Evolutionary conservation across 495 filamentous ascomycete species (phyloP), one percentile per base, ranked within the genome.

Genomic region (Penicillium mononematosum): DNA sequence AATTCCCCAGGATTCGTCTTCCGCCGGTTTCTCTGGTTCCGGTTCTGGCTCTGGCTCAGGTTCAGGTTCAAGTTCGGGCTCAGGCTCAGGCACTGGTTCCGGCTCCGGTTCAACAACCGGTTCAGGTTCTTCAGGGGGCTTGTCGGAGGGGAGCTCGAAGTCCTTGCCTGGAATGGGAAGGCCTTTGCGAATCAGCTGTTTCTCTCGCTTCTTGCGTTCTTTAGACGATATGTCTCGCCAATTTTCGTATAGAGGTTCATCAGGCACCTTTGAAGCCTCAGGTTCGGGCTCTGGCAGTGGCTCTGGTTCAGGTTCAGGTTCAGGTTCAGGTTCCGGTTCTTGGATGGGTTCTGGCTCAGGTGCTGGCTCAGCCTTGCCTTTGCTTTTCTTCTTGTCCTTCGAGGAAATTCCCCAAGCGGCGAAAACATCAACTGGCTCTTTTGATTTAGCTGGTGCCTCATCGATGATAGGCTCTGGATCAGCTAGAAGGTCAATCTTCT

Each of bases 371-470:
- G 22, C 12, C 39, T 67, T 67, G 44, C 52, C 61, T 50, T 67
- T 64, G 34, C 61, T 61, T 47, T 64, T 64, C 55, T 64, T 61
- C 58, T 69, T 60, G 31, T 66, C 56, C 63, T 64, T 59, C 2
- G 63, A 36, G 10, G 31, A 11, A 4, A 57, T 50, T 24, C 60
- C 62, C 62, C 64, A 71, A 9, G 51, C 4, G 70, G 67, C n/a
- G 80, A 81, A 20, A 69, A 77, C 50, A 74, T 85, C 54, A 66
- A 83, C 61, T 75, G 75, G 38, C 78, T 78, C 65, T 75, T 83
- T 62, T 54, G 68, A 24, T 50, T 63, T 68, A 14, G 10, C 31
- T 4, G 62, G 54, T 8, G 64, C 58, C 8, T 73, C 74, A 36
- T 73, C 66, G 63, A 43, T 36, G 65, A 25, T 1, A 17, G 49